Evolutionary conservation across 2,329 filamentous ascomycete genomes (phyloP).

Genomic region (Dactylellina drechsleri): DNA sequence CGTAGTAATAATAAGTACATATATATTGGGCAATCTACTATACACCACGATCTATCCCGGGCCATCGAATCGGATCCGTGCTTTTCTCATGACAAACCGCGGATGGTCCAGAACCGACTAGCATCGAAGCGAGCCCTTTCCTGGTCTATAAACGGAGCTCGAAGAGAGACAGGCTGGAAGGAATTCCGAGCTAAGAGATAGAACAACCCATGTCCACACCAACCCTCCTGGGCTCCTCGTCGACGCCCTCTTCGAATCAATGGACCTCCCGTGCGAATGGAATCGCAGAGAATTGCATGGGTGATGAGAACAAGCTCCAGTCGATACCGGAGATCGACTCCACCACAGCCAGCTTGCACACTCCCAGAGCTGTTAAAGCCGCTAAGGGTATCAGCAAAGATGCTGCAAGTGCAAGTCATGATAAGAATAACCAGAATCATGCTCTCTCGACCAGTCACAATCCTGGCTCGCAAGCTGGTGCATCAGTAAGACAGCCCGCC

Average conservation of each 20-base stretch:
- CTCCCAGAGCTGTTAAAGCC: neutral
- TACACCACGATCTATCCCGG: neutral
- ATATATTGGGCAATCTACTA: neutral
- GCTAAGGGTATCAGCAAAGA: neutral
- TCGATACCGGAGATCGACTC: slow-evolving; percentile 51
- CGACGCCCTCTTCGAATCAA: slow-evolving; percentile 23
- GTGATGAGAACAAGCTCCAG: slow-evolving; percentile 41
- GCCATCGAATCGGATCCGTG: slow-evolving; percentile 2
- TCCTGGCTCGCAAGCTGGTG: neutral
- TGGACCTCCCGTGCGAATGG: slow-evolving; percentile 3
- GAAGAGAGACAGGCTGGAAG: no score
- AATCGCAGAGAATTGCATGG: slow-evolving; percentile 3
- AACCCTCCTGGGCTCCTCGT: slow-evolving; percentile 3
- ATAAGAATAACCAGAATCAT: neutral
- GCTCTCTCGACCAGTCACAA: neutral
- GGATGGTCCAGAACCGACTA: neutral
- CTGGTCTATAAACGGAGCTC: no score
- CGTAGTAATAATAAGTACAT: neutral
- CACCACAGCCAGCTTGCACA: slow-evolving; percentile 16
- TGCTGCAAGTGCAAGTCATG: neutral
- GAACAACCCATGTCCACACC: slow-evolving; percentile 17
- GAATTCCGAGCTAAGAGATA: neutral
- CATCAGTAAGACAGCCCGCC: neutral
- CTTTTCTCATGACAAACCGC: slow-evolving; percentile 17
- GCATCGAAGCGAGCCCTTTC: neutral